A percentile compares a stretch with the other conserved stretches of the same genome.
phyloP scores from a whole-genome alignment of 371 early-diverging fungal genomes.

The Lichtheimia ornata region DNA sequence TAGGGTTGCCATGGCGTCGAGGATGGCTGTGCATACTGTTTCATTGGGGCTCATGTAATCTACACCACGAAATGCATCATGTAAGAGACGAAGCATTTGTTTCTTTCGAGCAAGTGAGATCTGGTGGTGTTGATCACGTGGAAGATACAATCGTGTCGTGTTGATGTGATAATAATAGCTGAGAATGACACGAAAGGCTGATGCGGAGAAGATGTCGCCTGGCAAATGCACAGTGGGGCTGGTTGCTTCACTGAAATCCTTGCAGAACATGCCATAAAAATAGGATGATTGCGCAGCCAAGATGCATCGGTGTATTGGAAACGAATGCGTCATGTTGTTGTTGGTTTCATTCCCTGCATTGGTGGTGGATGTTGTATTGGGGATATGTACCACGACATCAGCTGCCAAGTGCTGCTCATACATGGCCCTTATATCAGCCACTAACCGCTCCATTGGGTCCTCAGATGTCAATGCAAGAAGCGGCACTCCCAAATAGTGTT shows the following conservation, averaged over 20 bases:
- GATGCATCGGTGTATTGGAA: slow-evolving; percentile 37
- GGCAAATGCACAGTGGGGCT: slow-evolving; percentile 23
- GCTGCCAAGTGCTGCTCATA: neutral
- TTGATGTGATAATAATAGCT: slow-evolving; percentile 22
- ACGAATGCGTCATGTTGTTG: neutral
- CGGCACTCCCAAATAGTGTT: neutral
- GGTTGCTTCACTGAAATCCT: slow-evolving; percentile 18
- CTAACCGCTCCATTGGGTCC: neutral
- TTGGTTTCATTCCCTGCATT: too few species aligned
- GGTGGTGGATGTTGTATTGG: neutral
- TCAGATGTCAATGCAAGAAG: neutral
- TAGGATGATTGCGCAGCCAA: slow-evolving; percentile 47
- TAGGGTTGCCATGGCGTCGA: slow-evolving; percentile 30
- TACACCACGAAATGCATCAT: slow-evolving; percentile 38
- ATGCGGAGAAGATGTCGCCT: slow-evolving; percentile 21
- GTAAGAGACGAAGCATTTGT: slow-evolving; percentile 36
- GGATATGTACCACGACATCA: neutral
- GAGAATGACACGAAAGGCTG: slow-evolving; percentile 15
- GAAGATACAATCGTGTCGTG: neutral
- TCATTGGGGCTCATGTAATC: slow-evolving; percentile 41
- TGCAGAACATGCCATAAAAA: slow-evolving; percentile 44
- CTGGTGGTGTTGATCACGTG: slow-evolving; percentile 14
- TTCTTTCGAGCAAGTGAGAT: slow-evolving; percentile 30
- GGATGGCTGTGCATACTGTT: slow-evolving; percentile 26
- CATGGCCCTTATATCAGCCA: neutral